These are phyloP conservation scores for Pichia nakasei DNA, from an alignment of 805 yeast genomes.

Conservation along the genomic window DNA sequence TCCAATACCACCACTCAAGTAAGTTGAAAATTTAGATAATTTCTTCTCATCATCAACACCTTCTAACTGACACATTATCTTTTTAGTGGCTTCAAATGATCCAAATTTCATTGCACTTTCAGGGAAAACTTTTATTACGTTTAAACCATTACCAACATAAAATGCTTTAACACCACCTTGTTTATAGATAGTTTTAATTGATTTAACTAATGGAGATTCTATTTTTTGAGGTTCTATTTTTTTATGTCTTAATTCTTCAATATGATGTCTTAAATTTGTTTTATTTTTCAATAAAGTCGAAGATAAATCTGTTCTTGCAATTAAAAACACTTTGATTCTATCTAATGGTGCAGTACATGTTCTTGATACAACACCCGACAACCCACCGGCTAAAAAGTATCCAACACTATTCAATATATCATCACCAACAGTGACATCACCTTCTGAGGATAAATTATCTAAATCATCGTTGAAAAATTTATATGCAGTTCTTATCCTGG, in stretches of 20 bases:
- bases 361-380: conserved; percentile 92
- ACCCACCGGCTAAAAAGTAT: conserved; percentile 88
- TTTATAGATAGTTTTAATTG: conserved; percentile 69
- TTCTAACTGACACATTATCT: conserved; percentile 62
- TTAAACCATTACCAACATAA: conserved; percentile 92
- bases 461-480: conserved; percentile 68
- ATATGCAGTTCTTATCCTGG: conserved; percentile 74
- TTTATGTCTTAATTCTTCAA: conserved; percentile 33
- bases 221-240: conserved; percentile 37
- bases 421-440: conserved; percentile 79
- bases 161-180: conserved; percentile 86
- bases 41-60: conserved; percentile 64
- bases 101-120: conserved; percentile 98
- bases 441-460: conserved; percentile 77
- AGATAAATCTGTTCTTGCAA: conserved; percentile 79
- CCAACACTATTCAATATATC: conserved; percentile 81
- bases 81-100: conserved; percentile 81
- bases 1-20: conserved; percentile 91
- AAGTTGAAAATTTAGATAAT: conserved; percentile 69
- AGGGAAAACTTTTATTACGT: conserved; percentile 89
- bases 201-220: conserved; percentile 69
- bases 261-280: conserved; percentile 26
- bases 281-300: conserved; percentile 60
- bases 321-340: conserved; percentile 84
- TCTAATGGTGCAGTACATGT: conserved; percentile 97